Evolutionary conservation across 2,329 filamentous ascomycete species (phyloP), one percentile per base, ranked within the genome.

Genomic region (Cladosporium sp.): DNA sequence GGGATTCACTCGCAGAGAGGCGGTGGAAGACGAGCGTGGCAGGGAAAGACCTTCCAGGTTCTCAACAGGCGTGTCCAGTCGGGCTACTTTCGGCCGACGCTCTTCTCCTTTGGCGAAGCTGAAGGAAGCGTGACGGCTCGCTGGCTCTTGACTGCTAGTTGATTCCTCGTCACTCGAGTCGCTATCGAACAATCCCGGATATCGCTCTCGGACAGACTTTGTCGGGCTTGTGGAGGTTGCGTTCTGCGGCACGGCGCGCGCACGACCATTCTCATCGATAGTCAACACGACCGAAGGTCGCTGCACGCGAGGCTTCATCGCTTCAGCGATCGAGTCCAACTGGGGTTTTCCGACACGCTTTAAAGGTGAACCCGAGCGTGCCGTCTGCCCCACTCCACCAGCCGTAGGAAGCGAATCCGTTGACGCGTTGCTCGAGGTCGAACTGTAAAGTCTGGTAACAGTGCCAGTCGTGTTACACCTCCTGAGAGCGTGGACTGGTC

Each of bases 251-350:
- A 76, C 72, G 5, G 74, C 74, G 9, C 74, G 66, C 38, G 75
- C 75, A 41, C 69, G 66, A 11, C 75, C 75, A 46, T 66, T 72
- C 56, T 75, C 73, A 56, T 77, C 75, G 34, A 77, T 69, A 5
- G 65, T 69, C 38, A 70, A 55, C 35, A 77, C 66, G 16, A 77
- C 68, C 7, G 73, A 71, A 43, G 71, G 72, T 46, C 69, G 67
- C 9, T 70, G 67, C 7, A 43, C 41, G 19, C 61, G 59, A 9
- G 65, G 53, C 49, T 69, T 68, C 55, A 66, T 66, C 43, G 69
- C 60, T 57, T 77, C 75, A 3, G 74, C 73, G 11, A 77, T 77
- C 7, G 73, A 68, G 34, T 68, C 69, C 3, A 77, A 66, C 13
- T 69, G 69, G 2, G 68, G 64, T 46, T 58, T 63, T 33, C 70